Evolutionary conservation across 1,284 basidiomycete species (phyloP).

Genomic region (Volvariella surrecta): DNA sequence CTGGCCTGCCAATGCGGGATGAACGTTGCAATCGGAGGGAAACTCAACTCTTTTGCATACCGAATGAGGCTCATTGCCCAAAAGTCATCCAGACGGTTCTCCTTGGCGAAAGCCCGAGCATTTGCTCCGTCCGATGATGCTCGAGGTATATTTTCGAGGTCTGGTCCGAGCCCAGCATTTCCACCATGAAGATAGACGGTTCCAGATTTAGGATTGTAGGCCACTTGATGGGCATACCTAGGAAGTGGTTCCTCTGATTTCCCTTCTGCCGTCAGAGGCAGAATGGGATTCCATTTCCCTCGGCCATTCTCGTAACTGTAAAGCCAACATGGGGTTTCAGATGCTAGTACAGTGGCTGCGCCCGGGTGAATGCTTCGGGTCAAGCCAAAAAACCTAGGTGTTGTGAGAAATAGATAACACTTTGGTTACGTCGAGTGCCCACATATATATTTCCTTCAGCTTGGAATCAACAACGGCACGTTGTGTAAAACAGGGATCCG

Average conservation of each 20-base stretch:
- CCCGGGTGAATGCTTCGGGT: conserved; percentile 32
- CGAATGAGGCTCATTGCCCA: conserved; percentile 64
- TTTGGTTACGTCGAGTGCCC: conserved; percentile 18
- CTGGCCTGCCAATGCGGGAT: conserved; percentile 32
- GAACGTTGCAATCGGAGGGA: conserved; percentile 2
- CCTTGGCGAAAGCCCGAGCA: conserved; percentile 12
- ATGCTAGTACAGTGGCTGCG: conserved; percentile 34
- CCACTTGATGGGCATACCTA: conserved; percentile 69
- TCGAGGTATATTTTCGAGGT: conserved; percentile 12
- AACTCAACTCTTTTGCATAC: conserved; percentile 28
- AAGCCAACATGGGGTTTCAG: conserved; percentile 50
- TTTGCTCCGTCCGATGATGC: conserved; percentile 7
- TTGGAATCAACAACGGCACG: conserved; percentile 57
- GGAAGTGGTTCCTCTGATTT: conserved; percentile 35
- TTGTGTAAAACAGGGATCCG: conserved; percentile 63
- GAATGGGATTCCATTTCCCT: conserved; percentile 55
- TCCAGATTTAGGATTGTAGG: conserved; percentile 51
- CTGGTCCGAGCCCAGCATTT: conserved; percentile 36
- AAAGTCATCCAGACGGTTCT: conserved; percentile 55
- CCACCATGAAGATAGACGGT: conserved; percentile 66
- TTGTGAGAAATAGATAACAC: conserved; percentile 1
- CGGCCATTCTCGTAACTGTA: conserved; percentile 51
- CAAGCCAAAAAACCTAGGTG: conserved; percentile 50
- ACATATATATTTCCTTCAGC: conserved; percentile 67
- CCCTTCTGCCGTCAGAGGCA: conserved; percentile 22